Percentiles rank a stretch among this genome's conserved stretches.
These are phyloP conservation scores for Solanum pinnatisectum DNA, from an alignment of 257 asterid genomes.

Conservation along the genomic window DNA sequence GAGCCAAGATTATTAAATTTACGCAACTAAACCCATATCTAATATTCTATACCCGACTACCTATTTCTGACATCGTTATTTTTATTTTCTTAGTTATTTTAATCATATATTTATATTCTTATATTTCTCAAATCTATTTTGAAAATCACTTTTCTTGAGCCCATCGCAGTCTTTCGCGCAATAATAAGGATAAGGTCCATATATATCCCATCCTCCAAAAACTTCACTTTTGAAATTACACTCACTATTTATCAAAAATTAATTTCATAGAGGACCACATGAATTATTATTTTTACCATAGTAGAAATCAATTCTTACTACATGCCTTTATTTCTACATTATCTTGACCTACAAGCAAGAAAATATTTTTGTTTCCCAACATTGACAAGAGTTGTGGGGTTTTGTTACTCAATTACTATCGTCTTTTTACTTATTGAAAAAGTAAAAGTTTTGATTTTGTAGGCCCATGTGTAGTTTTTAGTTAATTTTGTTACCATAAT, in stretches of 20 bases:
- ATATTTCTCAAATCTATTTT: background rate
- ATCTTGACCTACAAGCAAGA: conserved; percentile 52
- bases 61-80: background rate
- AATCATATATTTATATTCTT: background rate
- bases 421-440: conserved; percentile 27
- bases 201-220: accelerated
- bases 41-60: background rate
- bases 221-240: background rate
- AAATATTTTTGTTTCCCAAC: conserved; percentile 5
- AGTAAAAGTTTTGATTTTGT: conserved; percentile 44
- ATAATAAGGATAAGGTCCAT: too few relatives aligned
- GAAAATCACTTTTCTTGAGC: background rate
- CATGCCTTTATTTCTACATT: conserved; percentile 9
- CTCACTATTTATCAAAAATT: background rate
- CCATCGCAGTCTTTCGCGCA: background rate
- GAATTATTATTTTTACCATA: background rate
- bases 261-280: background rate
- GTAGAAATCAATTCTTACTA: background rate
- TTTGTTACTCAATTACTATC: conserved; percentile 27
- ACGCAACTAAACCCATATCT: background rate
- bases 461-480: conserved; percentile 20
- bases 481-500: conserved; percentile 16
- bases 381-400: background rate
- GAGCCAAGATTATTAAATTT: background rate
- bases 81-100: background rate